Percentiles rank a stretch among this genome's conserved stretches.
These are phyloP conservation scores for Annulohypoxylon nitens DNA, from an alignment of 495 filamentous ascomycete genomes.

Conservation along the genomic window DNA sequence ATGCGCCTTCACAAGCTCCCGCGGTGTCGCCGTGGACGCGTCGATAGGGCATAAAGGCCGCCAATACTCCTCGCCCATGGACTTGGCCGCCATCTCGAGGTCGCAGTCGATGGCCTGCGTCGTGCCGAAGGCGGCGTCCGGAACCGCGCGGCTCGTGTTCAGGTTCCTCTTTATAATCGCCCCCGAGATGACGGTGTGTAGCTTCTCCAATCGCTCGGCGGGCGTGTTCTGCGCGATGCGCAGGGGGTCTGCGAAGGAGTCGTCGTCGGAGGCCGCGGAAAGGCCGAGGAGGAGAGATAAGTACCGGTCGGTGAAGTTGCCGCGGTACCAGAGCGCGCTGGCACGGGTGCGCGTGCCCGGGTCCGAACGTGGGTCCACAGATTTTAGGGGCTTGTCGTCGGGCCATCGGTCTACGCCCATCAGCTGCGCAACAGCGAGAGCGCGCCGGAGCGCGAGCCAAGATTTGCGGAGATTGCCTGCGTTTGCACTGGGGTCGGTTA, in stretches of 20 bases:
- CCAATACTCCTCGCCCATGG: slow-evolving; percentile 58
- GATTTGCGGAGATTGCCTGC: slow-evolving; percentile 61
- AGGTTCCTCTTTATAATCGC: slow-evolving; percentile 60
- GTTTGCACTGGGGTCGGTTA: slow-evolving; percentile 44
- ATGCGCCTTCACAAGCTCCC: slow-evolving; percentile 41
- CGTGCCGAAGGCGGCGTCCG: slow-evolving; percentile 39
- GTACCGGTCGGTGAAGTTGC: slow-evolving; percentile 52
- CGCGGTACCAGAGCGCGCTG: slow-evolving; percentile 52
- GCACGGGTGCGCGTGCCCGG: slow-evolving; percentile 42
- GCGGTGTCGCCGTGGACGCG: slow-evolving; percentile 22
- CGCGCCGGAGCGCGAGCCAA: slow-evolving; percentile 59
- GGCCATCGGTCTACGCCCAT: slow-evolving; percentile 57
- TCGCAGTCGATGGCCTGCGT: slow-evolving; percentile 62
- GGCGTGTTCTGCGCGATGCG: slow-evolving; percentile 46
- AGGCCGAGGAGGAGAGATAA: slow-evolving; percentile 59
- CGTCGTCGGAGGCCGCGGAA: slow-evolving; percentile 52
- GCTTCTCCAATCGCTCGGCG: slow-evolving; percentile 51
- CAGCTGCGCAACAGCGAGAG: slow-evolving; percentile 59
- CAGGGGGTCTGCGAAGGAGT: slow-evolving; percentile 52
- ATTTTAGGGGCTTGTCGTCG: slow-evolving; percentile 49
- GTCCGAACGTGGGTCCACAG: slow-evolving; percentile 46
- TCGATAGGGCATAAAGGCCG: slow-evolving; percentile 34
- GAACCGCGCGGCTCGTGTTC: slow-evolving; percentile 25
- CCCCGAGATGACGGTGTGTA: slow-evolving; percentile 53
- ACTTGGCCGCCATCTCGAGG: slow-evolving; percentile 56